Percentiles rank a stretch among this genome's conserved stretches.
Conservation (phyloP, 257 asterid genomes). For the Cinchona pubescens region DNA sequence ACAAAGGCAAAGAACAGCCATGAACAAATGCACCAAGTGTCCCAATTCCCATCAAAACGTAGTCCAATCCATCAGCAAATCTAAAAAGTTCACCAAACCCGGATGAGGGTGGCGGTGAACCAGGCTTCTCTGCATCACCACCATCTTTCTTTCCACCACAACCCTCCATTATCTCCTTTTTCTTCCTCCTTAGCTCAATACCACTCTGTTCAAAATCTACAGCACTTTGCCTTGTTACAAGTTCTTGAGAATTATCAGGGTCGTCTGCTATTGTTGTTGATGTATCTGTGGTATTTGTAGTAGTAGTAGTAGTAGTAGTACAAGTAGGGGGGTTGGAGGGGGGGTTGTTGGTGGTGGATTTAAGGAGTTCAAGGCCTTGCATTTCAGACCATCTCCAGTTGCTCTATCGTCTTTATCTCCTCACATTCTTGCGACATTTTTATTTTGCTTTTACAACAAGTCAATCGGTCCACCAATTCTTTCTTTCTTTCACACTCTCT, state of each 20-base stretch:
- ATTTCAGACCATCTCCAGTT: constrained; percentile 83
- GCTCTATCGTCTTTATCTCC: constrained; percentile 64
- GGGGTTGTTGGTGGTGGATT: constrained; percentile 34
- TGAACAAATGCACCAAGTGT: constrained; percentile 90
- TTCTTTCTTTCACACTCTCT: constrained; percentile 21
- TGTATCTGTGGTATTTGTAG: neutral
- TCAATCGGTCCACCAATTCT: constrained; percentile 4
- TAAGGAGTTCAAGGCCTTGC: constrained; percentile 72
- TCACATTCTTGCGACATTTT: constrained; percentile 53
- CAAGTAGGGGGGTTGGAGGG: constrained; percentile 5
- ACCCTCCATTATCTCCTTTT: constrained; percentile 51
- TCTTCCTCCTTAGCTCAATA: constrained; percentile 8
- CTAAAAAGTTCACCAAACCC: constrained; percentile 71
- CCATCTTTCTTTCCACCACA: constrained; percentile 38
- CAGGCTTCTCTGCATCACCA: constrained; percentile 44
- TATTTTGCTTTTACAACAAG: constrained; percentile 27
- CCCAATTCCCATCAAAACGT: constrained; percentile 71
- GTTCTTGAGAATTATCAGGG: constrained; percentile 4
- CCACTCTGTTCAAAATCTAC: constrained; percentile 12
- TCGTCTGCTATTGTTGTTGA: constrained; percentile 13
- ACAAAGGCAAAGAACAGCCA: constrained; percentile 88
- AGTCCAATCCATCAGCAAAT: constrained; percentile 86
- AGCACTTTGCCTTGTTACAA: neutral
- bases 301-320: constrained; percentile 11
- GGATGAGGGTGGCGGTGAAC: constrained; percentile 45